Evolutionary conservation across 805 yeast genomes (phyloP), one percentile per base, ranked within the genome.

Genomic region (Yamadazyma paraphyllophila): DNA sequence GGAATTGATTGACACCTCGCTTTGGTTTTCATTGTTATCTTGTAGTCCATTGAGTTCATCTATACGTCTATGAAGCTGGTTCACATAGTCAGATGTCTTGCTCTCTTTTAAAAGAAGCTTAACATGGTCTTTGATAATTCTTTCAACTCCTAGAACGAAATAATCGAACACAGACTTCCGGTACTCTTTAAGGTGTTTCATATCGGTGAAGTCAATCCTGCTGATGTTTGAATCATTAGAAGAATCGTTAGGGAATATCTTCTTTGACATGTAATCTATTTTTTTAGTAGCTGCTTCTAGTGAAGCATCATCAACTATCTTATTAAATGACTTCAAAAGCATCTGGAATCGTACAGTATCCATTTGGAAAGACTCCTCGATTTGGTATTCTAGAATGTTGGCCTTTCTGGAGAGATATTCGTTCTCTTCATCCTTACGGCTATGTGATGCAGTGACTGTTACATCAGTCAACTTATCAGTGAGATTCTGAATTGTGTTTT

Each of bases 121-220:
- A 5, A 76, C 74, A 53, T 82, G 83, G 39, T 82, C 84, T 33
- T 73, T 67, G 2, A 82, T 80, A 7, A 83, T 69, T 2, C 83
- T 77, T 25, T 74, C 79, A 6, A 79, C 73, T 0, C 88, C 89
- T 38, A 82, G 66, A n/a, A 77, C 76, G 51, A 80, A 78, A 54
- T 81, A 83, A 12, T 72, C 72, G 44, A 76, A 71, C 3, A 80
- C 63, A 0, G 81, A 71, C 43, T 75, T 76, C 31, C 62, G 78
- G 49, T 53, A 67, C 15, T 70, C 72, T 31, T 61, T 57, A 13
- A 63, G 45, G 20, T 48, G 45, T 13, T 51, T 51, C 13, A 65
- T 52, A 20, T 62, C 63, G 5, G 48, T 41, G 12, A 52, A 53
- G 33, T 56, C 59, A 31, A 50, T 20, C n/a, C 38, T 41, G n/a